Evolutionary conservation across 129 eudicot species (phyloP).

Genomic region (Lactuca saligna): DNA sequence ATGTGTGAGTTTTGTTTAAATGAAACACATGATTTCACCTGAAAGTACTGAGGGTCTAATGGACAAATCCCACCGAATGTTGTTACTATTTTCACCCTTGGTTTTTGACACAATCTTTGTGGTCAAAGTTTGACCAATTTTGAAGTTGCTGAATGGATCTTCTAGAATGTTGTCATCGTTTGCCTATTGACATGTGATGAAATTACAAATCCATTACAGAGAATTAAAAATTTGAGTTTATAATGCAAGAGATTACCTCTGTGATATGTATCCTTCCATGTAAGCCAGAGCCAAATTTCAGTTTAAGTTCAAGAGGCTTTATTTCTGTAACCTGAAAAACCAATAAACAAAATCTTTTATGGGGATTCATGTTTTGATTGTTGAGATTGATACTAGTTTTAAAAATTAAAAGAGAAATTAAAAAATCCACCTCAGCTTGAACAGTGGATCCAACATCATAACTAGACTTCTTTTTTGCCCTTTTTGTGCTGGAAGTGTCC

Average conservation of each 20-base stretch:
- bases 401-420: not conserved
- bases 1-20: not conserved
- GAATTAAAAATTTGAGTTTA: not conserved
- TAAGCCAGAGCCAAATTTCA: conserved; percentile 80
- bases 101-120: conserved; percentile 68
- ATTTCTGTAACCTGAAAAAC: conserved; percentile 70
- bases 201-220: conserved; percentile 2
- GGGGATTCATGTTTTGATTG: not conserved
- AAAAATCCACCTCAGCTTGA: conserved; percentile 70
- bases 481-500: conserved; percentile 75
- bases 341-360: conserved; percentile 11
- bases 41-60: conserved; percentile 65
- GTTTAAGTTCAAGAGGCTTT: conserved; percentile 72
- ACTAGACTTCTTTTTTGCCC: conserved; percentile 69
- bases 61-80: conserved; percentile 72
- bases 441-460: conserved; percentile 73
- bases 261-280: conserved; percentile 88
- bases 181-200: conserved; percentile 44
- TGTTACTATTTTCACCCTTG: conserved; percentile 43
- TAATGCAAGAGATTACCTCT: conserved; percentile 48
- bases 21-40: conserved; percentile 43
- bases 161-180: conserved; percentile 52
- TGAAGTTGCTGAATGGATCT: conserved; percentile 53
- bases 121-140: conserved; percentile 75
- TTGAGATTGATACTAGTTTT: not conserved